A percentile compares a stretch with the other conserved stretches of the same genome.
phyloP scores from a whole-genome alignment of 2,329 filamentous ascomycete genomes.

The Pestalotiopsis sp. region DNA sequence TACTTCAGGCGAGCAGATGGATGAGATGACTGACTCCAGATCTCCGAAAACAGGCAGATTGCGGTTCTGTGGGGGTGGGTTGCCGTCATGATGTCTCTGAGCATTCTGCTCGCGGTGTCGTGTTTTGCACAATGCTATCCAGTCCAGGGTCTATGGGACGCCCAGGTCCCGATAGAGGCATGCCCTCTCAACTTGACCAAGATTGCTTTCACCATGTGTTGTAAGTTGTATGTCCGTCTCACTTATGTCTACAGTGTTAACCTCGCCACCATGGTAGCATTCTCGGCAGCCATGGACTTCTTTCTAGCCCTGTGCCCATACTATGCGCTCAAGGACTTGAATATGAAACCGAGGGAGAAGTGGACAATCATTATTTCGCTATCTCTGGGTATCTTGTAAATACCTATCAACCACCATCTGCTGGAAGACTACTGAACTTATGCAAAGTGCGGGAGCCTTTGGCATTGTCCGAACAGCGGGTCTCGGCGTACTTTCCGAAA shows the following conservation, averaged over 20 bases:
- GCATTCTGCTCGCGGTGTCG: constrained; percentile 16
- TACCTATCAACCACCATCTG: background rate
- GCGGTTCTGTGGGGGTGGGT: constrained; percentile 22
- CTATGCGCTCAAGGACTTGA: constrained; percentile 20
- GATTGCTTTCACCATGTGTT: constrained; percentile 21
- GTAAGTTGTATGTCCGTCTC: constrained; percentile 13
- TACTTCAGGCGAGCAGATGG: no score
- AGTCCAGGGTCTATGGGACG: constrained; percentile 19
- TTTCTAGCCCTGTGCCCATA: constrained; percentile 22
- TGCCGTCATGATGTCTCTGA: constrained; percentile 19
- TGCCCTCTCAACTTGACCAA: constrained; percentile 18
- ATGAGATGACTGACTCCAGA: background rate
- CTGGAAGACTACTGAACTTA: background rate
- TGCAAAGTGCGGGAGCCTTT: constrained; percentile 19
- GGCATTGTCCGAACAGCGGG: constrained; percentile 19
- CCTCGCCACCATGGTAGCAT: constrained; percentile 14
- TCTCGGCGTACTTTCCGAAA: constrained; percentile 15
- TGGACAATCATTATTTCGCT: constrained; percentile 20
- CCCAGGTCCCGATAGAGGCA: constrained; percentile 9
- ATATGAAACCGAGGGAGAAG: constrained; percentile 22
- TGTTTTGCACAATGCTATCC: constrained; percentile 21
- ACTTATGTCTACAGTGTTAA: background rate
- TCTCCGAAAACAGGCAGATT: constrained; percentile 17
- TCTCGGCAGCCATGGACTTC: constrained; percentile 23
- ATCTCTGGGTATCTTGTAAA: constrained; percentile 22